These are phyloP conservation scores for Plasmodium cynomolgi DNA, from an alignment of 169 alveolate species.

Conservation along the genomic window DNA sequence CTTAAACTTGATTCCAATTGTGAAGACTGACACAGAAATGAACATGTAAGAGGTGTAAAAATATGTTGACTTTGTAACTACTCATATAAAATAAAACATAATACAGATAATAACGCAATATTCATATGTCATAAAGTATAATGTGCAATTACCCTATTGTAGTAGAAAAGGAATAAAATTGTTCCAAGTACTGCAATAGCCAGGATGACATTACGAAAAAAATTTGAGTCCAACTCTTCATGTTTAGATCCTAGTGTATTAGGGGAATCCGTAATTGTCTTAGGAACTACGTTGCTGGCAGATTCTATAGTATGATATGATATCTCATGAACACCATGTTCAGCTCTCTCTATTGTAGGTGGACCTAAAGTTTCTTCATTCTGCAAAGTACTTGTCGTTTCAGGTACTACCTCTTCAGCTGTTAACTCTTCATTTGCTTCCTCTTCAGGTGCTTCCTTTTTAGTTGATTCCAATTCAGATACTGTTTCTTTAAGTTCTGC, in stretches of 20 bases:
- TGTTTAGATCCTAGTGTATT: background rate
- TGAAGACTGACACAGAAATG: too few species aligned
- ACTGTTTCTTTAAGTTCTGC: too few species aligned
- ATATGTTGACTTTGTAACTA: too few species aligned
- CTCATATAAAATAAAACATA: background rate
- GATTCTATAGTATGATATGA: background rate
- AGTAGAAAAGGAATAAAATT: background rate
- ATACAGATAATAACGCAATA: background rate
- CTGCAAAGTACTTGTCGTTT: background rate
- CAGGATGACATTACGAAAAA: background rate
- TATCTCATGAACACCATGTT: background rate
- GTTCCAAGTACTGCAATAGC: background rate
- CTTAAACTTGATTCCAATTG: too few species aligned
- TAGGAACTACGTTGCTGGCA: background rate
- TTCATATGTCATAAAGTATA: background rate
- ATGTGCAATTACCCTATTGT: background rate
- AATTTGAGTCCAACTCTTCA: background rate
- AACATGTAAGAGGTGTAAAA: too few species aligned
- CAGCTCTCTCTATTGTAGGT: background rate
- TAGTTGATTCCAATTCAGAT: too few species aligned
- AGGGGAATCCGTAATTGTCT: background rate
- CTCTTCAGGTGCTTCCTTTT: too few species aligned
- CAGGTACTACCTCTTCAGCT: too few species aligned
- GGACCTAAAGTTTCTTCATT: background rate
- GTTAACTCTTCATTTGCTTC: too few species aligned